Evolutionary conservation across 257 asterid genomes (phyloP).

Genomic region (Solanum ossicruentum): DNA sequence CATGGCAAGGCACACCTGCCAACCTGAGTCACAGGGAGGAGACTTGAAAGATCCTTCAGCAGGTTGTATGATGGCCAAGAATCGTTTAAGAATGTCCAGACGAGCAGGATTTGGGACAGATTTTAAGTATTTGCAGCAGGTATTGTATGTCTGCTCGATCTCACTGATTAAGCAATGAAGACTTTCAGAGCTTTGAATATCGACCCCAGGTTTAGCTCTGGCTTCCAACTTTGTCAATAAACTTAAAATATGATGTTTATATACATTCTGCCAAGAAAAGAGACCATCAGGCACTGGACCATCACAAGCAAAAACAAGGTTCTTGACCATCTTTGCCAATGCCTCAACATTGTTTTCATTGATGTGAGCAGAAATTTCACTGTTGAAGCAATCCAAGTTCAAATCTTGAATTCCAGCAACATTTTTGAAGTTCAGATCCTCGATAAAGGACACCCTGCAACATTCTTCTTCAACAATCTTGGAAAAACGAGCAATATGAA

Average conservation of each 20-base stretch:
- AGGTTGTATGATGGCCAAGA: slow-evolving; percentile 45
- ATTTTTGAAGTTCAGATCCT: slow-evolving; percentile 62
- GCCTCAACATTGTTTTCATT: slow-evolving; percentile 62
- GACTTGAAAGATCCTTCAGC: slow-evolving; percentile 20
- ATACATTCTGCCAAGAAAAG: slow-evolving; percentile 52
- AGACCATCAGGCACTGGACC: slow-evolving; percentile 43
- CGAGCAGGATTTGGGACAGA: slow-evolving; percentile 38
- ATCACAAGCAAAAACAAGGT: slow-evolving; percentile 39
- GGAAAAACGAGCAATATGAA: slow-evolving; percentile 36
- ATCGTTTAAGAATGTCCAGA: slow-evolving; percentile 35
- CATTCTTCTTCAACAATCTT: slow-evolving; percentile 64
- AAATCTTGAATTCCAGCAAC: slow-evolving; percentile 62
- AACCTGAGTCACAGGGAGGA: slow-evolving; percentile 30
- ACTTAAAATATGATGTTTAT: slow-evolving; percentile 38
- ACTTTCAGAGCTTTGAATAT: slow-evolving; percentile 36
- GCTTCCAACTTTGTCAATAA: slow-evolving; percentile 52
- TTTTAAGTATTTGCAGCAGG: slow-evolving; percentile 35
- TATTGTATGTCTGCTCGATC: slow-evolving; percentile 45
- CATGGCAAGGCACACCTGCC: slow-evolving; percentile 56
- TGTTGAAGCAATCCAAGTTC: slow-evolving; percentile 51
- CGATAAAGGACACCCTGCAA: slow-evolving; percentile 52
- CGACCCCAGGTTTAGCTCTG: slow-evolving; percentile 30
- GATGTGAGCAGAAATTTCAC: slow-evolving; percentile 62
- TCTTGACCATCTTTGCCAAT: slow-evolving; percentile 73
- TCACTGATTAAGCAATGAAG: slow-evolving; percentile 38